Evolutionary conservation across 176 grass and related monocot species (phyloP), one percentile per base, ranked within the genome.

Genomic region (Lolium rigidum): DNA sequence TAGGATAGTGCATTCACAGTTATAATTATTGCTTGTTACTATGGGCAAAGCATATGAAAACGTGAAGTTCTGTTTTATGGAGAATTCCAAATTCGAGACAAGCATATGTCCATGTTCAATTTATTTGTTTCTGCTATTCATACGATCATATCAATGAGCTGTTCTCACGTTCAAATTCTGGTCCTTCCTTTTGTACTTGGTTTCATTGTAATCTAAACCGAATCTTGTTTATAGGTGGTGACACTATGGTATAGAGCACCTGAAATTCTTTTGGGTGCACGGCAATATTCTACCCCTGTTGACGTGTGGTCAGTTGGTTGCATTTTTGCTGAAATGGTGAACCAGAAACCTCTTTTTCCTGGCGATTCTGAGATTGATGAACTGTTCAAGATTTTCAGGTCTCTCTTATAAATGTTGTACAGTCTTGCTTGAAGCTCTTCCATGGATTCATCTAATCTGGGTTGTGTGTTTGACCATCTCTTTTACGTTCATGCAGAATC

Each of bases 271-370:
- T 88, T 98, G 63, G 95, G 95, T 43, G 89, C 91, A 26, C 89
- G 83, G 74, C 89, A 93, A 26, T 98, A 98, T 77, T 98, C 95
- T n/a, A 98, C 95, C 39, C 93, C 95, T 79, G 90, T 98, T 82
- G 93, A 98, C 43, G 67, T 98, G 70, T 98, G 95, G 95, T 98
- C 95, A 44, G 90, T 95, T 76, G 95, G 95, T 66, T 98, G 95
- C 85, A 93, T 98, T 85, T 98, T 98, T 79, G 95, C 95, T 76
- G 95, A 98, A 87, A 98, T 98, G 95, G 88, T 95, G 77, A 95
- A 90, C 49, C 90, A 90, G 56, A 89, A 79, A 68, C 86, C 96
- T 58, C 80, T 98, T 15, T 98, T 98, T 83, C 93, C 96, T 80
- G 96, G 96, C 20, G 91, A 95, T 67, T 98, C 93, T 82, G 93